Base-by-base conservation (phyloP, 345 rosid genomes). In the Bruguiera parviflora region DNA sequence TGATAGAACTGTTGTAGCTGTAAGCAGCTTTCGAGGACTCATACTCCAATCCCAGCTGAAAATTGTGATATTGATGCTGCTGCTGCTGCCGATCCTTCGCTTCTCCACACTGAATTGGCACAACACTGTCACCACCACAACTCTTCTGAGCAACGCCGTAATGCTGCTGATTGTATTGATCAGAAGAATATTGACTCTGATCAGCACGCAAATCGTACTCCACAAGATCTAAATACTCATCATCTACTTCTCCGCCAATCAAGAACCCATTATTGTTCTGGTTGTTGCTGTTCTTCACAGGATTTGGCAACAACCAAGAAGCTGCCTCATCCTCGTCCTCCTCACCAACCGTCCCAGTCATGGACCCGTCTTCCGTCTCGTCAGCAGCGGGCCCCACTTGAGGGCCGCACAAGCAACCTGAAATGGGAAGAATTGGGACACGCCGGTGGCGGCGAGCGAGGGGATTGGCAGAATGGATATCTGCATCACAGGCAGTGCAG, bases 381-480 rank as follows among this genome's bases (percentile, higher is more conserved):
- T 71, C 29, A 6, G 62, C 67, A 63, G 58, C 24, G 51, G 76
- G 78, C 53, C 73, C 75, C 35, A 53, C 76, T 27, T 58, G 79
- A 71, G 74, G 65, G 6, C 71, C 75, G 52, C 69, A 71, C 1
- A 71, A 63, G 72, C 76, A 65, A 13, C 86, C 79, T 21, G 92
- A 78, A 11, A 86, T 73, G 5, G 97, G 96, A 20, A 79, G 85
- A 60, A 91, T 75, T 3, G 96, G 89, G 32, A 91, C 87, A 0
- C 98, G 92, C 47, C 85, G 92, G 83, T 93, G 98, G 71, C 97
- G 97, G 71, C 90, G 83, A 4, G 97, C 96, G 2, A 94, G 79
- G 0, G 97, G 92, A 76, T 94, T 94, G n/a, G 96, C 96, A 0
- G 98, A 89, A 65, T 94, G 98, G 72, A 94, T 86, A 32, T 86